Evolutionary conservation across 768 basidiomycete genomes (phyloP), one percentile per base, ranked within the genome.

Genomic region (Xerocomellus intermedius): DNA sequence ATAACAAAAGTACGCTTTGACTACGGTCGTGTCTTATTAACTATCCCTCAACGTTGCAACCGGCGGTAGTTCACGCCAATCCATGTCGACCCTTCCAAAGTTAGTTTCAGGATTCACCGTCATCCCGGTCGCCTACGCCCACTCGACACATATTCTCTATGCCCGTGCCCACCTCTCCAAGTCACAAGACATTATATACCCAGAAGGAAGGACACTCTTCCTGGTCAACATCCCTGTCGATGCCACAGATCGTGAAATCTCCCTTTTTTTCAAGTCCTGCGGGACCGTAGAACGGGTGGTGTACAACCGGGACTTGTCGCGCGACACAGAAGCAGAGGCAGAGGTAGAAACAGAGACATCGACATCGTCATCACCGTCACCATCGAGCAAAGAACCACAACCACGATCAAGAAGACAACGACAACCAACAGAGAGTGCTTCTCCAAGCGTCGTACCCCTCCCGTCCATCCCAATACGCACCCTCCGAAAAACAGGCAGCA

Each of bases 161-260:
- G 82, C 82, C 17, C 82, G 89, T n/a, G 66, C 79, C 4, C 91
- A 94, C 65, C 65, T 73, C 24, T 76, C 83, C 16, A 82, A 82
- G 42, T 41, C 65, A 4, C 63, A 77, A 75, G 65, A 62, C 28
- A 39, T 39, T 53, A 49, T 52, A 60, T 77, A 73, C 49, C 75
- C 81, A 59, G 68, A 82, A 32, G 84, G 81, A 16, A 81, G 93
- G 42, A 95, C 93, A 0, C 76, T 96, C 10, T 98, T 98, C 65
- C 74, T 95, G 3, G 90, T 89, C 51, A 97, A 98, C 63, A 74
- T 95, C 6, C 94, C 95, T 2, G 86, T 92, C 52, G 93, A 96
- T 68, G 83, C 91, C 4, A 90, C 91, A 1, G 89, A 91, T 61
- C 79, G 89, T 36, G 91, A 94, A 64, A 71, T 97, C 0, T 75